Evolutionary conservation across 2,329 filamentous ascomycete species (phyloP).

Genomic region (Aspergillus persii): DNA sequence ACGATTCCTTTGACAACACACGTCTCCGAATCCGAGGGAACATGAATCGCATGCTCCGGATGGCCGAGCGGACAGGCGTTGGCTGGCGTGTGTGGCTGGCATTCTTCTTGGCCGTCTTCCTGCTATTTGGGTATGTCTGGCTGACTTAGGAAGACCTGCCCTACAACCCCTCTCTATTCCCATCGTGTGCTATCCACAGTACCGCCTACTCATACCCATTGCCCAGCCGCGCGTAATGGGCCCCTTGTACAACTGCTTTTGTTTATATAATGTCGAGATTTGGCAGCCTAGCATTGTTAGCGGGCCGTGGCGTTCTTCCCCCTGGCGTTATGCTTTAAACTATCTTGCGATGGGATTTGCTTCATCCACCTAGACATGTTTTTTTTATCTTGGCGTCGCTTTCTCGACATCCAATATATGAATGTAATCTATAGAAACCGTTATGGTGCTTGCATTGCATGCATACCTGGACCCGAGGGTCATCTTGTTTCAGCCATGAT

Average conservation of each 20-base stretch:
- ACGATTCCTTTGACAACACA: constrained; percentile 87
- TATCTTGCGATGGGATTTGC: not conserved
- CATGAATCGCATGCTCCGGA: constrained; percentile 95
- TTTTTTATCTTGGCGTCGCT: not conserved
- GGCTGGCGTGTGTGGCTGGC: constrained; percentile 91
- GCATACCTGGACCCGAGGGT: constrained; percentile 8
- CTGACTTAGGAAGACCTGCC: constrained; percentile 57
- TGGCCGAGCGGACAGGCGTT: constrained; percentile 93
- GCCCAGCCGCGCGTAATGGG: not conserved
- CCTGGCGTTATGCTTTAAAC: not conserved
- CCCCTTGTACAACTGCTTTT: not conserved
- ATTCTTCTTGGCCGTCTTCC: constrained; percentile 79
- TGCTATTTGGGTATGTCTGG: constrained; percentile 93
- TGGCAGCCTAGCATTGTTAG: not conserved
- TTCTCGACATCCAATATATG: not conserved
- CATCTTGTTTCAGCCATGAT: not conserved
- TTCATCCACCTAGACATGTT: not conserved
- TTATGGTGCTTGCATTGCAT: no score
- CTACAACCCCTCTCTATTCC: not conserved
- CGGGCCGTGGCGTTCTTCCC: not conserved
- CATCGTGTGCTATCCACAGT: not conserved
- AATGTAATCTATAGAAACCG: not conserved
- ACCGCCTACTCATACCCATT: not conserved
- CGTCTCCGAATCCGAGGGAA: constrained; percentile 78
- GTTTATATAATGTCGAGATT: not conserved